Evolutionary conservation across 306 rosid genomes (phyloP).

Genomic region (Casuarina glauca): DNA sequence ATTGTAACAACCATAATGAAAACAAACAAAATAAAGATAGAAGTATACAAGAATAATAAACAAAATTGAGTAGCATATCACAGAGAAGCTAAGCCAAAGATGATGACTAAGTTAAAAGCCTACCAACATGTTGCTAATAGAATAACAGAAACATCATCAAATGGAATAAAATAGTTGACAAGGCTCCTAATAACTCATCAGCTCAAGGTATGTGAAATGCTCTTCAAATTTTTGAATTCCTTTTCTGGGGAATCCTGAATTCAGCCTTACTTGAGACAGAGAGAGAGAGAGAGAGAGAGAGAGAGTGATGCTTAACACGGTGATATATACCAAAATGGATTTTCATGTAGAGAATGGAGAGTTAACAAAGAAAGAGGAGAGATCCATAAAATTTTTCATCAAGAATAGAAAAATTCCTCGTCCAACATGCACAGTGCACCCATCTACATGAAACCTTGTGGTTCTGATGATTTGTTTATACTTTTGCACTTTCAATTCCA

Average conservation of each 20-base stretch:
- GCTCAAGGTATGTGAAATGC: not conserved
- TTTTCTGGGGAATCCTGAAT: not conserved
- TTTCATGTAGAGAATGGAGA: not conserved
- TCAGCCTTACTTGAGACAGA: not conserved
- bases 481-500: not conserved
- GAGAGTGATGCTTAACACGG: not conserved
- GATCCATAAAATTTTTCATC: not conserved
- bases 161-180: not conserved
- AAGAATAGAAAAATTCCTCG: not conserved
- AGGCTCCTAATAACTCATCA: not conserved
- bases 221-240: not conserved
- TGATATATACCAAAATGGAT: not conserved
- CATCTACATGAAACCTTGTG: not conserved
- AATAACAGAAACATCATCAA: not conserved
- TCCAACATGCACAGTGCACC: not conserved
- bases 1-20: not conserved
- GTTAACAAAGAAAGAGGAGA: not conserved
- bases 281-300: too few relatives aligned
- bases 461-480: not conserved
- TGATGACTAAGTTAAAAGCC: not conserved
- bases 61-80: not conserved
- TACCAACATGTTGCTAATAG: not conserved
- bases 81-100: not conserved
- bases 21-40: slow-evolving; percentile 7
- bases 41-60: not conserved